Evolutionary conservation across 176 grass and related monocot species (phyloP), one percentile per base, ranked within the genome.

Genomic region (Zoysia japonica): DNA sequence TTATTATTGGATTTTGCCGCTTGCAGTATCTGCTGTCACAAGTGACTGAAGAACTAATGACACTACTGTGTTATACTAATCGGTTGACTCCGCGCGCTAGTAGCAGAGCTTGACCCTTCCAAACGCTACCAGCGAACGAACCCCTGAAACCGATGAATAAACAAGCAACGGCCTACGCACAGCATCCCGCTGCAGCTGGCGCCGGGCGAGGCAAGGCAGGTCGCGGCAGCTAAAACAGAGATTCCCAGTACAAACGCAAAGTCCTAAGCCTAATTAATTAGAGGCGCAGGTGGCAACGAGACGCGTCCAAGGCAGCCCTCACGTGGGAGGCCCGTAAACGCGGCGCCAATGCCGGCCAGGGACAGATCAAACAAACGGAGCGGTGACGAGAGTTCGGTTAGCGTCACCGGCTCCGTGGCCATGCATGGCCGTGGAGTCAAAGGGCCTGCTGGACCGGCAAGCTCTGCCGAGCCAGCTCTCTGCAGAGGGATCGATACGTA

Each of bases 161-260:
- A n/a, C 36, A 61, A 77, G 20, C 65, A 70, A 59, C 51, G 49
- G 77, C 50, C 14, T n/a, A 14, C 40, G 42, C 43, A 59, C 11
- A 49, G 11, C 48, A 11, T 49, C 6, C 43, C 6, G 28, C 43
- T 48, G 47, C 12, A 5, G 14, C 4, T 4, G 2, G 12, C 2
- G 11, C 10, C 43, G 8, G 65, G 78, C 35, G 41, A 36, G 46
- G 67, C 40, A 50, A 49, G 66, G 72, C 70, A 82, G 77, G 57
- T 63, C 43, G 45, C 71, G 1, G 67, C 49, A 19, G 70, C 70
- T 65, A 9, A 6, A 57, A 85, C 80, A 79, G 75, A 88, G 82
- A 84, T 88, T 88, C 81, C 70, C 54, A 68, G 75, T 80, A 84
- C 87, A 84, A 80, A 70, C 76, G 46, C 76, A 80, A 80, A 47